Conservation (phyloP, 192 early-diverging fungal species). For the Gryganskiella cystojenkinii region DNA sequence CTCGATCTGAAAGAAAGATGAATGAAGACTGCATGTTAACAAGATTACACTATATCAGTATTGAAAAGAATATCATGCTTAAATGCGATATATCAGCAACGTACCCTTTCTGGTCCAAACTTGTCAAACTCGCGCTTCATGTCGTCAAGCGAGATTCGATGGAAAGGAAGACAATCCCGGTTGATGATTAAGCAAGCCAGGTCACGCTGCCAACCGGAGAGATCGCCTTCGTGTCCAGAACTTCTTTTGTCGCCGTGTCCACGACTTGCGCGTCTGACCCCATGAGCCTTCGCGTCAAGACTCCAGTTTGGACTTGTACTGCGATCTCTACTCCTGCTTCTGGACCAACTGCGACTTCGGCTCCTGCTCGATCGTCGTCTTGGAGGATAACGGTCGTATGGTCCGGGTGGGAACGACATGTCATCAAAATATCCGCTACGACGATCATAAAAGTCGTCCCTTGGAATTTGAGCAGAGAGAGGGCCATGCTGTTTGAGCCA, state of each 20-base stretch:
- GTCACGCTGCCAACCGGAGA: slow-evolving; percentile 36
- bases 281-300: slow-evolving; percentile 16
- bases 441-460: slow-evolving; percentile 49
- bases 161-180: slow-evolving; percentile 59
- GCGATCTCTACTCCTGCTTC: slow-evolving; percentile 46
- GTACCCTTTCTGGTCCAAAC: slow-evolving; percentile 59
- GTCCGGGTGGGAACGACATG: slow-evolving; percentile 31
- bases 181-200: slow-evolving; percentile 59
- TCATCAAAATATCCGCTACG: slow-evolving; percentile 45
- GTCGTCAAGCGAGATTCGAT: slow-evolving; percentile 57
- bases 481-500: slow-evolving; percentile 29
- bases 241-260: slow-evolving; percentile 9
- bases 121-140: slow-evolving; percentile 59
- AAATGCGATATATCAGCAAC: too few species aligned
- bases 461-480: slow-evolving; percentile 9
- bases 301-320: slow-evolving; percentile 34
- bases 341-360: slow-evolving; percentile 46
- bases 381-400: slow-evolving; percentile 32
- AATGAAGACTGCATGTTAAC: neutral
- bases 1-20: slow-evolving; percentile 47
- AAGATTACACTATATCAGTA: too few species aligned
- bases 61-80: too few species aligned
- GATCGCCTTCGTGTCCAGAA: slow-evolving; percentile 17
- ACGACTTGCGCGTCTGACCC: slow-evolving; percentile 11
- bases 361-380: slow-evolving; percentile 44